Conservation (phyloP, 2,329 filamentous ascomycete species). For the Cladosporium colombiae region DNA sequence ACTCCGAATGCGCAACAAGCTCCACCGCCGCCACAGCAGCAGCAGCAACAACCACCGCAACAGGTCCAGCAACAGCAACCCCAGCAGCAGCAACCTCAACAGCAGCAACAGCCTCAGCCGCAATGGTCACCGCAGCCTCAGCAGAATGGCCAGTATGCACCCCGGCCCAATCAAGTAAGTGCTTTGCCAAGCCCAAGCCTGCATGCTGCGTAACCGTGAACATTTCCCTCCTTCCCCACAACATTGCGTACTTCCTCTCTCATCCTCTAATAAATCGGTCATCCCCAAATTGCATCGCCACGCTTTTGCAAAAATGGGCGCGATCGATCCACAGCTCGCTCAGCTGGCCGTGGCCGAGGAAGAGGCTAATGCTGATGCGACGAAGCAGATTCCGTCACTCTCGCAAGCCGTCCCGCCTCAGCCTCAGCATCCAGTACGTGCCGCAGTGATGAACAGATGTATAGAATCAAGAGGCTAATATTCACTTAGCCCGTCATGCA, state of each 20-base stretch:
- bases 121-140: constrained; percentile 35
- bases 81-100: constrained; percentile 26
- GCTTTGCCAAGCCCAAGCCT: constrained; percentile 21
- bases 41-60: constrained; percentile 14
- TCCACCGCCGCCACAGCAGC: constrained; percentile 21
- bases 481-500: constrained; percentile 45
- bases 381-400: constrained; percentile 38
- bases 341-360: constrained; percentile 25
- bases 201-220: constrained; percentile 19
- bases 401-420: constrained; percentile 38
- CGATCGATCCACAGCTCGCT: constrained; percentile 36
- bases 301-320: constrained; percentile 26
- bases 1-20: constrained; percentile 24
- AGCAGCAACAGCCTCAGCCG: constrained; percentile 25
- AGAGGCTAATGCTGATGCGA: constrained; percentile 30
- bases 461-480: constrained; percentile 3
- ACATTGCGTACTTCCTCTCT: constrained; percentile 20
- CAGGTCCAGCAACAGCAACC: constrained; percentile 23
- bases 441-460: background rate
- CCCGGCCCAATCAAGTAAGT: constrained; percentile 37
- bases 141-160: constrained; percentile 37
- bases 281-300: background rate
- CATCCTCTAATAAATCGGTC: constrained; percentile 12
- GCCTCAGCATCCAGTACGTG: constrained; percentile 20
- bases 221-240: constrained; percentile 21